Conservation (phyloP, 2,329 filamentous ascomycete genomes). For the Cercospora janseana region DNA sequence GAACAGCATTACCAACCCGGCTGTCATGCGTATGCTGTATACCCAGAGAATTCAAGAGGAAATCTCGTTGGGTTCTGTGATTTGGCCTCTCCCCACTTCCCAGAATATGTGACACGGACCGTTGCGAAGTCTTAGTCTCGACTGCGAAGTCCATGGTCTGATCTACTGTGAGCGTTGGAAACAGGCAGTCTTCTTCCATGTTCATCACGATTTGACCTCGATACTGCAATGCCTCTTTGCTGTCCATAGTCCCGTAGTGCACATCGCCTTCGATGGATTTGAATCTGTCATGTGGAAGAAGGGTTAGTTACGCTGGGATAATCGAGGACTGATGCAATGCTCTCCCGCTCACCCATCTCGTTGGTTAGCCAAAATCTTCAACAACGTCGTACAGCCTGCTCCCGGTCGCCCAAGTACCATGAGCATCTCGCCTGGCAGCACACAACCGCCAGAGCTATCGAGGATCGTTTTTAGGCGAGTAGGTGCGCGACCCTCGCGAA, state of each 20-base stretch:
- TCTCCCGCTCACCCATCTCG: too few relatives aligned
- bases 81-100: constrained; percentile 22
- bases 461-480: constrained; percentile 54
- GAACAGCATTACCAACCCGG: constrained; percentile 64
- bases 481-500: constrained; percentile 35
- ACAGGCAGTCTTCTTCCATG: constrained; percentile 50
- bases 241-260: constrained; percentile 51
- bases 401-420: constrained; percentile 30
- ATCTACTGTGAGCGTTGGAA: constrained; percentile 56
- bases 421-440: constrained; percentile 56
- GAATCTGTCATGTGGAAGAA: too few relatives aligned
- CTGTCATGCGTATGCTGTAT: constrained; percentile 61
- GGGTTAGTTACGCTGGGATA: too few relatives aligned
- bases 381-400: constrained; percentile 61
- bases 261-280: constrained; percentile 55
- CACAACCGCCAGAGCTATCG: constrained; percentile 59
- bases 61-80: constrained; percentile 45
- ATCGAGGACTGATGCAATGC: too few relatives aligned
- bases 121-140: constrained; percentile 49
- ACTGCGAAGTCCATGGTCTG: constrained; percentile 57
- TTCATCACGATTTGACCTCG: constrained; percentile 48
- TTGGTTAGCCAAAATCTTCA: constrained; percentile 67
- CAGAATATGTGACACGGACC: constrained; percentile 35
- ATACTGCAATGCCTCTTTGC: constrained; percentile 43
- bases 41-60: constrained; percentile 56